Conservation (phyloP, 345 rosid genomes). For the Passiflora organensis region DNA sequence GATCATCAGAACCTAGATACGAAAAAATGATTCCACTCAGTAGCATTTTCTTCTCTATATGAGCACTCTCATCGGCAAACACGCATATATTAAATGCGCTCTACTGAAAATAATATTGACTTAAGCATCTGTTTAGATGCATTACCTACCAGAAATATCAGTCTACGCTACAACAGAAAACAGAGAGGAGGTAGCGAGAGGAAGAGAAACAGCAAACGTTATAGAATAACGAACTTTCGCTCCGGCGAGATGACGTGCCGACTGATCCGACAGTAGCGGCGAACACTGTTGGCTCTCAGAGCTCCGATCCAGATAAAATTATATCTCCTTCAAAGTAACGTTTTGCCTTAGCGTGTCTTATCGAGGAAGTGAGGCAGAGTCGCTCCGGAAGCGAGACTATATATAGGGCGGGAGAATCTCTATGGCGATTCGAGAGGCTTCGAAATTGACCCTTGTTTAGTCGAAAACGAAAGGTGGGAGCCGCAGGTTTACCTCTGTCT, state of each 20-base stretch:
- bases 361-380: not conserved
- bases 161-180: not conserved
- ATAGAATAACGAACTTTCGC: slow-evolving; percentile 55
- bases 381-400: not conserved
- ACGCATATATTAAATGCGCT: not conserved
- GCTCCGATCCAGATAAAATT: slow-evolving; percentile 5
- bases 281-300: no score
- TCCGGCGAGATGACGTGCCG: slow-evolving; percentile 6
- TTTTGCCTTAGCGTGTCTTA: not conserved
- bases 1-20: not conserved
- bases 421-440: slow-evolving; percentile 18
- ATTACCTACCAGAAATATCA: slow-evolving; percentile 1
- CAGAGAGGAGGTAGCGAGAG: slow-evolving; percentile 1
- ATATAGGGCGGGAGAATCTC: not conserved
- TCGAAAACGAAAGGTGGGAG: slow-evolving; percentile 20
- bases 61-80: not conserved
- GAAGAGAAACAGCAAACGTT: slow-evolving; percentile 3
- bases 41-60: not conserved
- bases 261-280: no score
- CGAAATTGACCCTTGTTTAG: slow-evolving; percentile 6
- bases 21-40: not conserved
- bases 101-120: not conserved
- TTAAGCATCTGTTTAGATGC: not conserved
- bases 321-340: not conserved
- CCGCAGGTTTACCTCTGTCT: no score